A percentile compares a stretch with the other conserved stretches of the same genome.
phyloP scores from a whole-genome alignment of 2,329 filamentous ascomycete species.

The Fusarium beomiforme region DNA sequence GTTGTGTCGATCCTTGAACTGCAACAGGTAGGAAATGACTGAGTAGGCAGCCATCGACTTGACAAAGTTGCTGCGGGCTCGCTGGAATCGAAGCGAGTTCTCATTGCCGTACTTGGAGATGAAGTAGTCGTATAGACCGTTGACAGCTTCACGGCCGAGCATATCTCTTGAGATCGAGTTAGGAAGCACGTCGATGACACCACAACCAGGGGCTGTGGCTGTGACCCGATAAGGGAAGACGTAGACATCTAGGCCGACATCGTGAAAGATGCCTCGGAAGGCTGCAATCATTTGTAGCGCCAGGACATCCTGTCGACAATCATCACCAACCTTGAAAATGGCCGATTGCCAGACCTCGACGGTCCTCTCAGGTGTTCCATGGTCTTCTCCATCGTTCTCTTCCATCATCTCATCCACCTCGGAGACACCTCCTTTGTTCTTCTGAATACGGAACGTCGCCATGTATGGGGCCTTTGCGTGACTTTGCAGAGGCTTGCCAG shows the following conservation, averaged over 20 bases:
- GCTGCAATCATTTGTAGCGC: conserved; percentile 98
- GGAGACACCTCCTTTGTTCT: conserved; percentile 68
- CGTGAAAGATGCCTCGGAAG: conserved; percentile 96
- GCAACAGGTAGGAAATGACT: conserved; percentile 93
- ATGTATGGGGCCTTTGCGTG: conserved; percentile 99
- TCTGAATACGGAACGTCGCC: conserved; percentile 97
- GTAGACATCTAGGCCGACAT: conserved; percentile 93
- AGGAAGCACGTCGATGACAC: conserved; percentile 96
- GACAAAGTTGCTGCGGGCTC: conserved; percentile 95
- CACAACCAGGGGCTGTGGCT: conserved; percentile 94
- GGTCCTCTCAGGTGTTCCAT: conserved; percentile 58
- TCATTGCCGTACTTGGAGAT: conserved; percentile 97
- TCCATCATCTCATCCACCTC: conserved; percentile 63
- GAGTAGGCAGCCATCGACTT: conserved; percentile 99
- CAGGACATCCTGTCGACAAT: conserved; percentile 96
- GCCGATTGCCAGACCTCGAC: conserved; percentile 99
- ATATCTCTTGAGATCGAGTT: conserved; percentile 99
- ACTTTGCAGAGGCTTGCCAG: conserved; percentile 94
- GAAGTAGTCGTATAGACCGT: conserved; percentile 98
- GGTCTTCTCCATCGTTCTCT: conserved; percentile 54
- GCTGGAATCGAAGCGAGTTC: conserved; percentile 93
- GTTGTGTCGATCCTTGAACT: conserved; percentile 99
- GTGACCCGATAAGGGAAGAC: conserved; percentile 98
- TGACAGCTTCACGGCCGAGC: conserved; percentile 97
- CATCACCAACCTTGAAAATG: conserved; percentile 99